Base-by-base conservation (phyloP, 2,329 filamentous ascomycete genomes). In the Lomentospora prolificans region DNA sequence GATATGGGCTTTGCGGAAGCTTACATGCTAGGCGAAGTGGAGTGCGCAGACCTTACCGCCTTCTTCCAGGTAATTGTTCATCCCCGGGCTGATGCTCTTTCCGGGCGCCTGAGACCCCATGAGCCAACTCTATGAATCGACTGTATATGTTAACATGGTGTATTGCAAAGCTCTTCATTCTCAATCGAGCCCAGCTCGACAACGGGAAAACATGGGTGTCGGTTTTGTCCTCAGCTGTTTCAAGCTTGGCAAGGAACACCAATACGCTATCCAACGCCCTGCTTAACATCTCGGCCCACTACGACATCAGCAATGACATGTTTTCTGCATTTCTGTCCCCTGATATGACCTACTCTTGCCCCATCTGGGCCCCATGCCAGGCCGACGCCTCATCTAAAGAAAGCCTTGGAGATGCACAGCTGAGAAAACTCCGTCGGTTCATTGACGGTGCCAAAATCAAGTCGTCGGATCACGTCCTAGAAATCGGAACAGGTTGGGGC, bases 271-370 rank as follows among this genome's bases (percentile, higher is more conserved):
- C 75, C 1, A 81, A 80, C 60, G 73, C 81, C 1, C 74, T 81
- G 9, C 72, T 87, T 46, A 88, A 90, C 64, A 82, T 87, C 54
- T 79, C 79, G 2, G 84, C 85, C 3, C 86, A 90, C 61, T 90
- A 90, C 65, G 86, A 90, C 62, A 86, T 89, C 59, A 84, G 81
- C 60, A 89, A 89, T 63, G 82, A 84, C 57, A 87, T 89, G 82
- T 89, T 89, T 62, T 82, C 84, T 4, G 83, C 85, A 0, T 89
- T 89, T 61, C 72, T 89, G 27, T 87, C 84, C 0, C 75, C 79
- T n/a, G 86, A 89, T 63, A 89, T 89, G 85, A 88, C 85, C 3
- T 89, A 88, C 62, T 87, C 84, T 0, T 87, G 85, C 64, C 80
- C 85, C 2, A 82, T 87, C 52, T 87, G 85, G 84, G 54, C 54